A percentile compares a stretch with the other conserved stretches of the same genome.
phyloP scores from a whole-genome alignment of 306 rosid species.

The Mucuna pruriens region DNA sequence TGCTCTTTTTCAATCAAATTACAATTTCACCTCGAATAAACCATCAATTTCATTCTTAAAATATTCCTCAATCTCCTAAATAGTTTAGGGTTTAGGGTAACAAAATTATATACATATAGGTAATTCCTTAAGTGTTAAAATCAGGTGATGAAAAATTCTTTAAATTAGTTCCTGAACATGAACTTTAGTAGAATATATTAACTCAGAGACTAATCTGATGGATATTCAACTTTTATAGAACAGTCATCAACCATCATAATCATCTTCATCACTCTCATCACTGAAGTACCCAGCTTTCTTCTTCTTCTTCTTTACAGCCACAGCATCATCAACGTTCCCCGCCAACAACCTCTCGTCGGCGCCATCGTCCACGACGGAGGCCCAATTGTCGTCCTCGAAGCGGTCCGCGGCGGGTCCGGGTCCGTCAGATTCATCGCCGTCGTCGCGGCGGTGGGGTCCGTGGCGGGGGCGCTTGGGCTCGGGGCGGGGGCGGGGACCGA shows the following conservation, averaged over 20 bases:
- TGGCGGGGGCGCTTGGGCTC: conserved; percentile 52
- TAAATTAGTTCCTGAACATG: no score
- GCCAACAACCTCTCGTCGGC: conserved; percentile 50
- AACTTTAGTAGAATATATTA: no score
- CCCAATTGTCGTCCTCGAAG: conserved; percentile 90
- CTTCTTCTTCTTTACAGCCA: conserved; percentile 53
- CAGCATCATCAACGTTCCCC: conserved; percentile 35
- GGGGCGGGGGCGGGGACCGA: conserved; percentile 70
- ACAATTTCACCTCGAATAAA: no score
- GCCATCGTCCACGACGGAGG: conserved; percentile 74
- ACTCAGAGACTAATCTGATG: no score
- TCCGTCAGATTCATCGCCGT: background rate
- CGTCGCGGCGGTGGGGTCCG: conserved; percentile 19
- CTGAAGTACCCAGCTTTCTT: conserved; percentile 81
- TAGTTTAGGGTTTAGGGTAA: no score
- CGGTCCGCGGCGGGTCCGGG: conserved; percentile 40
- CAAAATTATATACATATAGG: no score
- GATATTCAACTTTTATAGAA: conserved; percentile 6
- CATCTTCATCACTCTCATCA: conserved; percentile 80
- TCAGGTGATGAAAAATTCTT: no score
- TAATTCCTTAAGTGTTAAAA: no score
- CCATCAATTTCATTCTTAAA: no score
- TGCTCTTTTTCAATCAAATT: no score
- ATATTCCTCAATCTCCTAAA: no score
- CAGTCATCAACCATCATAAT: conserved; percentile 42